These are phyloP conservation scores for Orbilia ellipsospora DNA, from an alignment of 2,329 filamentous ascomycete genomes.

Conservation along the genomic window DNA sequence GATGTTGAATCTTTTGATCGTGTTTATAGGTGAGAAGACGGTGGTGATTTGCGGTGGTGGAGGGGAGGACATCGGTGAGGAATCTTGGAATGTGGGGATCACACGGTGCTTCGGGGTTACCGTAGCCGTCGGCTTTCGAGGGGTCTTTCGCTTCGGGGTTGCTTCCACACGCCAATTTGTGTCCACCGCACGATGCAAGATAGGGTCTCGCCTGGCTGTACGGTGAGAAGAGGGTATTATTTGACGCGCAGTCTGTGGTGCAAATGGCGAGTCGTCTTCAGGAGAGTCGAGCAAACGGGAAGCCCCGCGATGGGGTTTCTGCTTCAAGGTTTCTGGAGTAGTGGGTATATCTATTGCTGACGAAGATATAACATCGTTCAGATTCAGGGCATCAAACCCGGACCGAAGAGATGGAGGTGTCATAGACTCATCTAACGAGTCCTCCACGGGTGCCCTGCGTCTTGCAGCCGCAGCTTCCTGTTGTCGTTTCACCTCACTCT, in stretches of 20 bases:
- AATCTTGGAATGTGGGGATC: constrained; percentile 62
- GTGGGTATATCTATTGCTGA: constrained; percentile 43
- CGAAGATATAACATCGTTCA: constrained; percentile 27
- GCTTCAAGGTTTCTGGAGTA: constrained; percentile 33
- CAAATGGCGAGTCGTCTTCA: constrained; percentile 44
- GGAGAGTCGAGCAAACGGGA: constrained; percentile 40
- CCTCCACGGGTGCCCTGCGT: constrained; percentile 30
- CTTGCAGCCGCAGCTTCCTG: constrained; percentile 40
- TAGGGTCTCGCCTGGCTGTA: constrained; percentile 71
- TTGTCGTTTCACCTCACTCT: constrained; percentile 70
- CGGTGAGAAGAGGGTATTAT: constrained; percentile 65
- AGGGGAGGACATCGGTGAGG: constrained; percentile 66
- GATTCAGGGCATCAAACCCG: constrained; percentile 31
- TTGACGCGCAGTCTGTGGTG: constrained; percentile 65
- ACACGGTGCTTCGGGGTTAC: constrained; percentile 59
- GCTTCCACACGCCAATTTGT: constrained; percentile 95
- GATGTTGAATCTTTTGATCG: constrained; percentile 43
- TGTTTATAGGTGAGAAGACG: constrained; percentile 49
- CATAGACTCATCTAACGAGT: constrained; percentile 50
- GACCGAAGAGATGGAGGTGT: constrained; percentile 38
- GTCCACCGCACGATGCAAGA: constrained; percentile 91
- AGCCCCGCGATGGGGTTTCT: constrained; percentile 10
- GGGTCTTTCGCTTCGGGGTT: constrained; percentile 73
- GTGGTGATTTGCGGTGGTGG: constrained; percentile 54
- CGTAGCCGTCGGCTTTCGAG: constrained; percentile 62